Evolutionary conservation across 768 basidiomycete species (phyloP), one percentile per base, ranked within the genome.

Genomic region (Leccinellum rugosiceps): DNA sequence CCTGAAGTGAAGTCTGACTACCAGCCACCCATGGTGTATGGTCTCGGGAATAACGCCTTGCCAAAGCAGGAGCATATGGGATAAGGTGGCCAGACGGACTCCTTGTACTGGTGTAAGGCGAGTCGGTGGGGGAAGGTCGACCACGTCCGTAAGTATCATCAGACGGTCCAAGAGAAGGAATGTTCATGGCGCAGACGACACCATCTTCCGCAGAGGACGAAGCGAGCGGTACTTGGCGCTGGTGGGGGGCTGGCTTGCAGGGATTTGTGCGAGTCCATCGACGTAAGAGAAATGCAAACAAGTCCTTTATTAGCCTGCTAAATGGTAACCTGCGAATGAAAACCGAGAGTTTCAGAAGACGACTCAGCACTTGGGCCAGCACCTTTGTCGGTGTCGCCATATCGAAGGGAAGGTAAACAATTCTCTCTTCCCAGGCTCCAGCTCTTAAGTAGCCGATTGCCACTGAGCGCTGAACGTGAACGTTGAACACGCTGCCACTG

Each of bases 81-180:
- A 41, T 3, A 15, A 70, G 61, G 25, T 68, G 67, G 17, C 61
- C 66, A 32, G 66, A 68, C 7, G 50, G 51, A 10, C 65, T 64
- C 35, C 58, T 62, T 21, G 41, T 26, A 45, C 9, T 55, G 26
- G 34, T 46, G n/a, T 62, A 66, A 14, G 59, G 57, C 21, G 31
- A 38, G 26, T 66, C 68, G 5, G 45, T 41, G 0, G 58, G 56
- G 28, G 68, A 67, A 31, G 35, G 49, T 9, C 32, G 53, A 38
- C 30, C 21, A 38, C 19, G 44, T 31, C 52, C 63, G 3, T 50
- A 23, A 26, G 14, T n/a, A 28, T 17, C 30, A 25, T 56, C 49
- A 26, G 59, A 52, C 5, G 30, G 48, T 25, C 35, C 55, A 1
- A 19, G 15, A 0, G 35, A 52, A 23, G 65, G 68, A 34, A 57